A percentile compares a stretch with the other conserved stretches of the same genome.
These are phyloP conservation scores for Orbilia ellipsospora DNA, from an alignment of 2,329 filamentous ascomycete species.

Conservation along the genomic window DNA sequence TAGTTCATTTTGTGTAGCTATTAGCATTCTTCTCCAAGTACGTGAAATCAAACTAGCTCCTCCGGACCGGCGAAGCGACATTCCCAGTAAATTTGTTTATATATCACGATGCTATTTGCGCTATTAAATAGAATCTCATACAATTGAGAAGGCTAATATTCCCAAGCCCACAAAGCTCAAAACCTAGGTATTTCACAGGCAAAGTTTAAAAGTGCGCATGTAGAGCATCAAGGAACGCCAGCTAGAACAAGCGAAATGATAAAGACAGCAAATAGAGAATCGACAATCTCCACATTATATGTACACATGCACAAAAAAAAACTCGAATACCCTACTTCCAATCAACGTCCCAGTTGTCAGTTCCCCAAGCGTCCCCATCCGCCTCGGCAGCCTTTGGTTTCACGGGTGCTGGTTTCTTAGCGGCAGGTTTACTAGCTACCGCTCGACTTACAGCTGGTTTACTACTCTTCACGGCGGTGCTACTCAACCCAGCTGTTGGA, in stretches of 20 bases:
- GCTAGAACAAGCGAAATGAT: not conserved
- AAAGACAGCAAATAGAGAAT: not conserved
- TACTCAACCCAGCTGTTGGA: conserved; percentile 61
- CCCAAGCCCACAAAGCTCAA: too few relatives aligned
- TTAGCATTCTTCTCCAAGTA: not conserved
- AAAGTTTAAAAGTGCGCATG: too few relatives aligned
- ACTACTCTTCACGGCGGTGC: conserved; percentile 61
- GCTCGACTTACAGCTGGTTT: conserved; percentile 62
- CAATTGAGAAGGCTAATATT: too few relatives aligned
- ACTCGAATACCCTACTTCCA: conserved; percentile 48
- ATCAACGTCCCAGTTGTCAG: conserved; percentile 57
- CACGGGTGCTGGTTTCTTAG: conserved; percentile 68
- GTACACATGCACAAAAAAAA: not conserved
- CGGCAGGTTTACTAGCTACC: conserved; percentile 59
- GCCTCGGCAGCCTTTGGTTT: conserved; percentile 72
- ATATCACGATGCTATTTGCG: too few relatives aligned
- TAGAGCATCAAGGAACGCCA: not conserved
- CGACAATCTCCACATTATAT: not conserved
- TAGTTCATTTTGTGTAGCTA: not conserved
- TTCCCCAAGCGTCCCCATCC: conserved; percentile 73
- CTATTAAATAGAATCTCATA: too few relatives aligned
- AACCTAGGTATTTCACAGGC: too few relatives aligned
- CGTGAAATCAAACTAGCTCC: too few relatives aligned
- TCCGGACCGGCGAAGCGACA: too few relatives aligned
- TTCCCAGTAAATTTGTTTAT: too few relatives aligned